A percentile compares a stretch with the other conserved stretches of the same genome.
Evolutionary conservation across 2,329 filamentous ascomycete species (phyloP).

Genomic region (Ophiosphaerella herpotricha): DNA sequence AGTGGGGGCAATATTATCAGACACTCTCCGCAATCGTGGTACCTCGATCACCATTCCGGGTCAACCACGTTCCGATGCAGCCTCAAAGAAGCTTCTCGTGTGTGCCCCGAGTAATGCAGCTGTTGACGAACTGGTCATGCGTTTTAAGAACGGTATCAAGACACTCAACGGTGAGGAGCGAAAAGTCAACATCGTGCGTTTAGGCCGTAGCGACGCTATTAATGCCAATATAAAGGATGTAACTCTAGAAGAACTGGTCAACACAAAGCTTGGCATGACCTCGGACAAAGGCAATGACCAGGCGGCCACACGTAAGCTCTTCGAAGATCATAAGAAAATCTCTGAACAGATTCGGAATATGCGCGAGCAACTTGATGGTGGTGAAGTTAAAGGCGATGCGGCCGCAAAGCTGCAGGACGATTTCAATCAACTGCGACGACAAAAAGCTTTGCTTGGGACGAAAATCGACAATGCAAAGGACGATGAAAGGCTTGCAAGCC

Average conservation of each 20-base stretch:
- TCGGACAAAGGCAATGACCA: conserved; percentile 47
- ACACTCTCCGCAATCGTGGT: conserved; percentile 56
- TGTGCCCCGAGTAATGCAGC: conserved; percentile 99
- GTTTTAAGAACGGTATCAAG: conserved; percentile 85
- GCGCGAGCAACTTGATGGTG: conserved; percentile 69
- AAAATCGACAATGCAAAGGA: conserved; percentile 88
- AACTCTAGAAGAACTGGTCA: conserved; percentile 89
- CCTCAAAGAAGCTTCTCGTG: conserved; percentile 84
- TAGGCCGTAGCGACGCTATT: conserved; percentile 90
- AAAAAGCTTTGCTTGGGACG: conserved; percentile 75
- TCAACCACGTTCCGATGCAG: conserved; percentile 33
- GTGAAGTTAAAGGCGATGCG: conserved; percentile 64
- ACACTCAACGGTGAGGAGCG: conserved; percentile 72
- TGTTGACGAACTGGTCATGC: conserved; percentile 92
- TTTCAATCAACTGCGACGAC: conserved; percentile 76
- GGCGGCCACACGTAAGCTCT: conserved; percentile 67
- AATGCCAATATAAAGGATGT: conserved; percentile 88
- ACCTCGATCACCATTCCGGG: conserved; percentile 51
- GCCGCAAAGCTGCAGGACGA: conserved; percentile 72
- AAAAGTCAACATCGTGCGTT: conserved; percentile 83
- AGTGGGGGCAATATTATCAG: conserved; percentile 81
- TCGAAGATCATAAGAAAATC: conserved; percentile 66
- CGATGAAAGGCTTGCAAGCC: conserved; percentile 76
- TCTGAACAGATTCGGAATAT: conserved; percentile 71
- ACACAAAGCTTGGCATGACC: conserved; percentile 64